Evolutionary conservation across 106 monocot species (phyloP), one percentile per base, ranked within the genome.

Genomic region (Xerophyta viscosa): DNA sequence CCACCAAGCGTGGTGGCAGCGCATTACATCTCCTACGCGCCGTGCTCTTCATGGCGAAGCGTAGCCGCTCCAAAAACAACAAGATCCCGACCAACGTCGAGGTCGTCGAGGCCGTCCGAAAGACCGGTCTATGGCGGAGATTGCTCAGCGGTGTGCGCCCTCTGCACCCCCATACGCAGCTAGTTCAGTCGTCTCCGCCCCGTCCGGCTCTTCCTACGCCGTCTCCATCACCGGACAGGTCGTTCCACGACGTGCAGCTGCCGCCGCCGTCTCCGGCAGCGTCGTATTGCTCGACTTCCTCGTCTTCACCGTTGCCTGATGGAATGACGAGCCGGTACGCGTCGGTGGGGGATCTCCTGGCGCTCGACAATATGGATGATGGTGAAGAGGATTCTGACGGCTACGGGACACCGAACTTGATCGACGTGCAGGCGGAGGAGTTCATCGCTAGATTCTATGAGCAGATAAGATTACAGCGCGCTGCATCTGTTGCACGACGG

Each of bases 351-450:
- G 41, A 58, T 27, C 41, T 58, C 0, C 10, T 8, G 2, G 42
- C 8, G 12, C 42, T 42, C 24, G 58, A 58, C 21, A 10, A 28
- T 13, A 17, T n/a, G 11, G 37, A 24, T 9, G 41, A 43, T 11
- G 9, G 9, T 11, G 42, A 58, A 13, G 42, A 42, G 5, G 24
- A 14, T n/a, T 39, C 17, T 8, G 25, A 8, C 1, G 43, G 22
- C 5, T 39, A 27, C 7, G 42, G 41, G 4, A 9, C 12, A 15
- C 41, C 42, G 6, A 41, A 58, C 36, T 14, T 19, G 23, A 58
- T 58, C 24, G 58, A 58, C 27, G 9, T 58, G 42, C 36, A 43
- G 25, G 58, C 58, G 1, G 58, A 58, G 58, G 42, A 58, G 24
- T 58, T 58, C 24, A 58, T 58, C 42, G 24, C 25, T 7, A 58